Evolutionary conservation across 2,329 filamentous ascomycete species (phyloP), one percentile per base, ranked within the genome.

Genomic region (Botryotinia calthae): DNA sequence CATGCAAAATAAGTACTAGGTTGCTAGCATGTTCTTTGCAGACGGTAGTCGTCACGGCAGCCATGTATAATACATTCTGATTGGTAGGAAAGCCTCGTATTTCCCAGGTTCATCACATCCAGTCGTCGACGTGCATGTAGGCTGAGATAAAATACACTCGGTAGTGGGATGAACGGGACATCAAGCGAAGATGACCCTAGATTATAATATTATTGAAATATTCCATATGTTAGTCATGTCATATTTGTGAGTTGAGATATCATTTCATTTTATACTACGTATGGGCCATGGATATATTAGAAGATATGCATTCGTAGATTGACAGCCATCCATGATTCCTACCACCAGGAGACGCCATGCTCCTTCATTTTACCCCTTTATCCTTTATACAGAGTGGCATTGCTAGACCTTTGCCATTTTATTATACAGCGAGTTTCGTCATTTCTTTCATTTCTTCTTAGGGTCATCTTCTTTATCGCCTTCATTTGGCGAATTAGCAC

Each of bases 391-490:
- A 72, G 22, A 58, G 54, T 48, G 51, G 63, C 54, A 72, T 61
- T 54, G 51, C 40, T 37, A 48, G 18, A 31, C 37, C 28, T 68
- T 40, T 46, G 48, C 63, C 34, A 51, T 68, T 61, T 54, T 61
- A 59, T 68, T 70, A 28, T 70, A 72, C 71, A 72, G 65, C 40
- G 42, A 31, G 44, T 22, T 54, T 54, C 42, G 31, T 72, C 54
- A 56, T 46, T 46, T n/a, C 34, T 9, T 61, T 68, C 63, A 59
- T 59, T 72, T 65, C 42, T 73, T 73, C 59, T 72, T 71, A 2
- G 73, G 64, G 10, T 74, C 72, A 25, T 74, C 72, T 8, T 72
- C 44, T 28, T 74, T 73, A 22, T 68, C 58, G 16, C 75, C 64
- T 37, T 67, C 64, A 25, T 74, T 67, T 31, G 54, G n/a, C 31